phyloP scores from a whole-genome alignment of 106 monocot genomes.

The Ottelia alismoides region DNA sequence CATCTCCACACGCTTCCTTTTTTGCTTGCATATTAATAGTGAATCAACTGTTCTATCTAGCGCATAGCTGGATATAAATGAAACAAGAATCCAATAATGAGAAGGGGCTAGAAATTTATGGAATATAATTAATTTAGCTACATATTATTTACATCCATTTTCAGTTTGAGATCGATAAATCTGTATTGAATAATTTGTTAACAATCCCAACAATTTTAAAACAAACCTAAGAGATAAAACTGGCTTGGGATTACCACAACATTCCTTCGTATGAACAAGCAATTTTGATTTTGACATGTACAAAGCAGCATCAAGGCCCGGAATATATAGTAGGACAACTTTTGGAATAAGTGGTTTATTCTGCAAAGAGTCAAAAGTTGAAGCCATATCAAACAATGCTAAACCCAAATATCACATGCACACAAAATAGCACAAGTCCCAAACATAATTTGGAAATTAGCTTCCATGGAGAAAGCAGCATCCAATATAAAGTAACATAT shows the following conservation, averaged over 20 bases:
- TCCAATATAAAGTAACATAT: not conserved
- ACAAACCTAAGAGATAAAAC: constrained; percentile 79
- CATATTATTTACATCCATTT: too few relatives aligned
- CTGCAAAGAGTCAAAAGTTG: constrained; percentile 21
- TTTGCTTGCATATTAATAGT: constrained; percentile 69
- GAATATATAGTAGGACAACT: constrained; percentile 79
- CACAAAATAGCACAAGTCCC: not conserved
- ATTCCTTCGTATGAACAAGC: constrained; percentile 42
- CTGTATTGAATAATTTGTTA: too few relatives aligned
- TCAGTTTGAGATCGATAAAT: too few relatives aligned
- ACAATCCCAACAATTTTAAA: too few relatives aligned
- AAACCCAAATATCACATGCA: not conserved
- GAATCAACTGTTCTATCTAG: constrained; percentile 86
- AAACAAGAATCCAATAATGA: too few relatives aligned
- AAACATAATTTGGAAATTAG: not conserved
- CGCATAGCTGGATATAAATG: constrained; percentile 43
- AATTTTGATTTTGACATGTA: constrained; percentile 57
- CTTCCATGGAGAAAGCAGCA: not conserved
- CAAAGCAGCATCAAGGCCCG: constrained; percentile 90
- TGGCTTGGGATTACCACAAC: constrained; percentile 71
- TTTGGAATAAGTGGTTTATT: constrained; percentile 87
- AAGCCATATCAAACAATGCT: not conserved
- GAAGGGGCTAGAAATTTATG: too few relatives aligned
- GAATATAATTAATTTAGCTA: too few relatives aligned
- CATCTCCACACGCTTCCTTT: constrained; percentile 72